Evolutionary conservation across 495 filamentous ascomycete species (phyloP).

Genomic region (Hypoxylon subgilvum): DNA sequence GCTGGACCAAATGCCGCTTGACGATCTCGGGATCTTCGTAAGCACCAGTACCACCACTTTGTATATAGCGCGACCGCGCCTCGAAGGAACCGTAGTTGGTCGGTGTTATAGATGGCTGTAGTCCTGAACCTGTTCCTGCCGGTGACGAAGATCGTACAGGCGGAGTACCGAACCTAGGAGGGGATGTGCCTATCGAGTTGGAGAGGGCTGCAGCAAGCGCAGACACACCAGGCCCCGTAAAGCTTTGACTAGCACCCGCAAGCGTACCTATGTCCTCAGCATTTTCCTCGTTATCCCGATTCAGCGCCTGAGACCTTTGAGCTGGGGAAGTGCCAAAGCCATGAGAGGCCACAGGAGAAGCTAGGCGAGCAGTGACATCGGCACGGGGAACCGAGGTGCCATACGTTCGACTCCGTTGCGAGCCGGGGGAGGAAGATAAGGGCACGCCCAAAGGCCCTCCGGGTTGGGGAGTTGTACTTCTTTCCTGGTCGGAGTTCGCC

Average conservation of each 20-base stretch:
- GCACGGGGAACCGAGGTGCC: constrained; percentile 61
- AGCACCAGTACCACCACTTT: constrained; percentile 50
- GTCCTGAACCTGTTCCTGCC: constrained; percentile 49
- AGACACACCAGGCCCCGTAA: constrained; percentile 72
- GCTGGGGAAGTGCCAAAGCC: constrained; percentile 55
- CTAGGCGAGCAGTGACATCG: constrained; percentile 73
- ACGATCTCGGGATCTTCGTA: constrained; percentile 83
- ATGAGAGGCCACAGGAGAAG: constrained; percentile 68
- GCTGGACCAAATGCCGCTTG: constrained; percentile 78
- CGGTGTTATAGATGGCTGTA: constrained; percentile 56
- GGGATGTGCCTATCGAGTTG: constrained; percentile 65
- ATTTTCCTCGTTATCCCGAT: constrained; percentile 37
- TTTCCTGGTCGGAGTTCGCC: constrained; percentile 38
- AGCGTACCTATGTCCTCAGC: constrained; percentile 56
- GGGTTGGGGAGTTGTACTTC: constrained; percentile 39
- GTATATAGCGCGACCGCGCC: constrained; percentile 55
- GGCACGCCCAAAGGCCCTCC: constrained; percentile 46
- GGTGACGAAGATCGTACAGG: constrained; percentile 65
- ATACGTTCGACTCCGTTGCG: constrained; percentile 49
- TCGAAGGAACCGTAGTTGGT: constrained; percentile 86
- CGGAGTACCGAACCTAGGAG: constrained; percentile 65
- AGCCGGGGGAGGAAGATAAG: constrained; percentile 55
- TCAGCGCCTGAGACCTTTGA: constrained; percentile 33
- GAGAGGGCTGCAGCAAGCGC: constrained; percentile 78
- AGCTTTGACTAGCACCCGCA: constrained; percentile 56